phyloP scores from a whole-genome alignment of 345 rosid genomes.

The Combretum micranthum region DNA sequence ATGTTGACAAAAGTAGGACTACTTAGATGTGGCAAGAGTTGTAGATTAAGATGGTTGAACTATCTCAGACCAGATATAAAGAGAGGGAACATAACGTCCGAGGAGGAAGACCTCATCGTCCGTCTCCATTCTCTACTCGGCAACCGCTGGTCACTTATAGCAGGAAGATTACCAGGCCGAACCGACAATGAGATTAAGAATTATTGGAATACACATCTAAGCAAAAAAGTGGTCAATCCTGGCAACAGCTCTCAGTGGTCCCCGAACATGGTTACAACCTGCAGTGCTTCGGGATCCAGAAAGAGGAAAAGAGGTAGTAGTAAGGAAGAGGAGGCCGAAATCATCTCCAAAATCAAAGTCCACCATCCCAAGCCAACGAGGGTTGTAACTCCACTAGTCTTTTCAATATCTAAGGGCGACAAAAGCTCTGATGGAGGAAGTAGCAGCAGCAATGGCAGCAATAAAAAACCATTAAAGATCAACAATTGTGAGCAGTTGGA shows the following conservation, averaged over 20 bases:
- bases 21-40: conserved; percentile 47
- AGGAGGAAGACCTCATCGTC: conserved; percentile 44
- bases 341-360: conserved; percentile 10
- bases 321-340: neutral
- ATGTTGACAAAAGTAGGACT: conserved; percentile 12
- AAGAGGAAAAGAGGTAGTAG: neutral
- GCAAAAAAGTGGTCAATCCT: conserved; percentile 14
- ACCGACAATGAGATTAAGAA: conserved; percentile 51
- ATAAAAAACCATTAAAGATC: no score
- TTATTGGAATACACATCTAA: conserved; percentile 40
- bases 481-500: no score
- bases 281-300: neutral
- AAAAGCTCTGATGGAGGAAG: neutral
- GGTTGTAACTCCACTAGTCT: conserved; percentile 10
- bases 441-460: no score
- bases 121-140: conserved; percentile 40
- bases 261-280: neutral
- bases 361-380: conserved; percentile 25
- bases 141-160: conserved; percentile 42
- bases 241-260: no score
- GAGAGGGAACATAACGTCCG: conserved; percentile 41
- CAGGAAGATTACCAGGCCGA: conserved; percentile 34
- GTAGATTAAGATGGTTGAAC: conserved; percentile 47
- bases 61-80: conserved; percentile 42
- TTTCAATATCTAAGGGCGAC: conserved; percentile 12